Percentiles rank a stretch among this genome's conserved stretches.
These are phyloP conservation scores for Eutrema salsugineum DNA, from an alignment of 441 rosid species.

Conservation along the genomic window DNA sequence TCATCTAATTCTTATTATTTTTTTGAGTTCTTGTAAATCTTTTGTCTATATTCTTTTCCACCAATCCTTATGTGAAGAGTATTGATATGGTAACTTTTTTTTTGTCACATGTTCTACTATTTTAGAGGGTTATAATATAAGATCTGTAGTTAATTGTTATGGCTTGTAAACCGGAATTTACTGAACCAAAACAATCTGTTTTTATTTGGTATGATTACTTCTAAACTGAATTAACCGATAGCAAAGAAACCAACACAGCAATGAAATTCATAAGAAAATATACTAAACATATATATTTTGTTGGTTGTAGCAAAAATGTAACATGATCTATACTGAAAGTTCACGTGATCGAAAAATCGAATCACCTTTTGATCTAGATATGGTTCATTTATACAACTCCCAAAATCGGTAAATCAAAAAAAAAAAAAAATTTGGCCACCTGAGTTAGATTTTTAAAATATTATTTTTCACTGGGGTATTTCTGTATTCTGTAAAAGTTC, in stretches of 20 bases:
- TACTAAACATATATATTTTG: background rate
- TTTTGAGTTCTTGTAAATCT: background rate
- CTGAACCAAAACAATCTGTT: constrained; percentile 1
- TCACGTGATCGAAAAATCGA: background rate
- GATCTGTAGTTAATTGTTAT: background rate
- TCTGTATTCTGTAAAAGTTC: background rate
- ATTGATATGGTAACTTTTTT: background rate
- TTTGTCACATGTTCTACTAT: constrained; percentile 12
- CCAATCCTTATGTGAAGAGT: background rate
- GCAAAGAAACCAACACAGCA: background rate
- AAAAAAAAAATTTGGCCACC: background rate
- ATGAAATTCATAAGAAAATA: background rate
- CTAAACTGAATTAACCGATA: background rate
- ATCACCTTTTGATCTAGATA: background rate
- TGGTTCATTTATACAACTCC: background rate
- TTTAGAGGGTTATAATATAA: background rate
- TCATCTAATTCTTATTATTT: background rate
- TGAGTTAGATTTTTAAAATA: background rate
- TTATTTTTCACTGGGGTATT: background rate
- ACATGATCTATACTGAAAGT: background rate
- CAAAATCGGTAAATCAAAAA: background rate
- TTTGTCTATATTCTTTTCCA: background rate
- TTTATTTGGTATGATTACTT: background rate
- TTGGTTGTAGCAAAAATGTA: background rate
- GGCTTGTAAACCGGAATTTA: background rate